phyloP scores from a whole-genome alignment of 768 basidiomycete species.

The Artomyces pyxidatus region DNA sequence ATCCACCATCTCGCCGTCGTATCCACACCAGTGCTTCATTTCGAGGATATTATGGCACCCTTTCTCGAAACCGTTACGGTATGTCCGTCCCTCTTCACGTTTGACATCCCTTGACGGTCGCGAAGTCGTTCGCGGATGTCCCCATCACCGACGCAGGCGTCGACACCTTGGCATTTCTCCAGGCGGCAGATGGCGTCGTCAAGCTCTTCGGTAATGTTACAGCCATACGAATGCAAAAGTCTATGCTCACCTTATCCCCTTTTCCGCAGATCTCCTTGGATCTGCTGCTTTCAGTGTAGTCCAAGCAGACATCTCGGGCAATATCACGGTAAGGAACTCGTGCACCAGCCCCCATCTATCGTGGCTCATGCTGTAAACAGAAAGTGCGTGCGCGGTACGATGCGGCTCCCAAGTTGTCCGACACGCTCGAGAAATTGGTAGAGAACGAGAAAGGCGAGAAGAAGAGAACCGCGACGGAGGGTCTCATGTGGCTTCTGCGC shows the following conservation, averaged over 20 bases:
- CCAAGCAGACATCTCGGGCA: slow-evolving; percentile 80
- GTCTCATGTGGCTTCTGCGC: slow-evolving; percentile 88
- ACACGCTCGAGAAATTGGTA: slow-evolving; percentile 79
- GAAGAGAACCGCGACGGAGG: slow-evolving; percentile 84
- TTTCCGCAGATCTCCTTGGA: slow-evolving; percentile 66
- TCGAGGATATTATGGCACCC: slow-evolving; percentile 49
- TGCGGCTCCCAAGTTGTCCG: slow-evolving; percentile 51
- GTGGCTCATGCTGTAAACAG: slow-evolving; percentile 31
- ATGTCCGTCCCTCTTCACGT: slow-evolving; percentile 11
- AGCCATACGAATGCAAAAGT: neutral
- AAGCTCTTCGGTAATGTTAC: slow-evolving; percentile 73
- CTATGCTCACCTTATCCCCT: neutral
- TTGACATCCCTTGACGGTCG: neutral
- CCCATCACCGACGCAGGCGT: slow-evolving; percentile 79
- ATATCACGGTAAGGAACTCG: slow-evolving; percentile 84
- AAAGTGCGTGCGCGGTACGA: slow-evolving; percentile 85
- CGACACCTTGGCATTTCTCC: slow-evolving; percentile 80
- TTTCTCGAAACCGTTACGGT: slow-evolving; percentile 69
- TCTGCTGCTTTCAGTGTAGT: slow-evolving; percentile 79
- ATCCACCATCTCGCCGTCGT: slow-evolving; percentile 15
- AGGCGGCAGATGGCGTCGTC: slow-evolving; percentile 83
- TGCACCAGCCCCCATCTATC: slow-evolving; percentile 5
- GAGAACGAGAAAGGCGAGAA: slow-evolving; percentile 80
- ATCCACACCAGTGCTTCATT: too few relatives aligned
- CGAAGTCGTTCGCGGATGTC: slow-evolving; percentile 92